A percentile compares a stretch with the other conserved stretches of the same genome.
Conservation (phyloP, 2,329 filamentous ascomycete genomes). For the Penicillium sp. region DNA sequence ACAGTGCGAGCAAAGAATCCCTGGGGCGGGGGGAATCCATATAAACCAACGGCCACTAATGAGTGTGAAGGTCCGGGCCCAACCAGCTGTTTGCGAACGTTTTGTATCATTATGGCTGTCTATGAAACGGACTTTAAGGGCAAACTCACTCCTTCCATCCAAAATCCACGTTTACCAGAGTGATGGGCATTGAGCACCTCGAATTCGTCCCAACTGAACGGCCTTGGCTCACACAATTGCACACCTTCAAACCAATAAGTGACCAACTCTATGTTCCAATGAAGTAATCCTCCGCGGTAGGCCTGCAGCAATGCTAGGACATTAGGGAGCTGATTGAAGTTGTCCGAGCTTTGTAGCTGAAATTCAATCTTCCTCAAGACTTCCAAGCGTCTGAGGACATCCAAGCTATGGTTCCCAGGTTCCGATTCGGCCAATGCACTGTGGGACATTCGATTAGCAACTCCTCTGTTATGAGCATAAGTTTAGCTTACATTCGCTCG, state of each 20-base stretch:
- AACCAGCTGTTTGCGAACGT: not conserved
- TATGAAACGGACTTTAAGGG: not conserved
- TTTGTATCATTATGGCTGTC: not conserved
- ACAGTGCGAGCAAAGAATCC: not conserved
- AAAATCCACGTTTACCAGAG: slow-evolving; percentile 1
- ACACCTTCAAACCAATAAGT: slow-evolving; percentile 9
- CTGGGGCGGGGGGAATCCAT: not conserved
- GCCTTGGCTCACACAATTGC: slow-evolving; percentile 7
- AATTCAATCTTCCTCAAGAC: not conserved
- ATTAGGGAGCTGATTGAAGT: slow-evolving; percentile 3
- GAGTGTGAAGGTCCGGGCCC: not conserved
- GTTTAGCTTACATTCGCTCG: not conserved
- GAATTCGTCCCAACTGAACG: slow-evolving; percentile 8
- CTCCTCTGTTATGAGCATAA: too few relatives aligned
- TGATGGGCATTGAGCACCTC: not conserved
- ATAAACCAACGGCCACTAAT: not conserved
- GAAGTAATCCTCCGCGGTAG: not conserved
- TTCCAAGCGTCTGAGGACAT: not conserved
- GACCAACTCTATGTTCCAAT: not conserved
- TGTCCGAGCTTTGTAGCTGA: not conserved
- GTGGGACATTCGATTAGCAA: not conserved
- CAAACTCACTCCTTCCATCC: slow-evolving; percentile 5
- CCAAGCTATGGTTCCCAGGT: not conserved
- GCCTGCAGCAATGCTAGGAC: not conserved
- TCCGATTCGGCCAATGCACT: not conserved